Conservation (phyloP, 1,284 basidiomycete species). For the Ceratobasidium sp. region DNA sequence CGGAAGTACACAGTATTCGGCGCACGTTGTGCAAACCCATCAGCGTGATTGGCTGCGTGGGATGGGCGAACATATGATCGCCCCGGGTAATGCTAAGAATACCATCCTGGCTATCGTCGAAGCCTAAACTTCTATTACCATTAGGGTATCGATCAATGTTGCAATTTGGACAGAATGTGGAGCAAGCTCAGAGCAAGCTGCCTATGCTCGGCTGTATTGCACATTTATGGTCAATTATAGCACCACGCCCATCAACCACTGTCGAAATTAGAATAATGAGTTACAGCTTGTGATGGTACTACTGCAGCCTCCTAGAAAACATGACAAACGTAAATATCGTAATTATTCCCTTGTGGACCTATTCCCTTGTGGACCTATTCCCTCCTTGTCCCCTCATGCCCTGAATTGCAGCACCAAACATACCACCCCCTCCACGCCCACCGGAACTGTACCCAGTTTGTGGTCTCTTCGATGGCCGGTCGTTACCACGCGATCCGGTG, state of each 20-base stretch:
- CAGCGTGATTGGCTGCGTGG: conserved; percentile 5
- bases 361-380: conserved; percentile 27
- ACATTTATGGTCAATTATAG: conserved; percentile 4
- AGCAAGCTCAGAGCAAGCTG: too few relatives aligned
- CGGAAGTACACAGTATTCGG: too few relatives aligned
- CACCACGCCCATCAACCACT: not conserved
- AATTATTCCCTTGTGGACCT: not conserved
- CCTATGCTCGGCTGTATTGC: not conserved
- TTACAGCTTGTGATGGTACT: too few relatives aligned
- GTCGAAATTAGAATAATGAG: conserved; percentile 4
- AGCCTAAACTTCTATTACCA: too few relatives aligned
- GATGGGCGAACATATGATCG: not conserved
- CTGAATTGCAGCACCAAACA: conserved; percentile 40
- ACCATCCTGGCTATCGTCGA: too few relatives aligned
- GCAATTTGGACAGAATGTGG: too few relatives aligned
- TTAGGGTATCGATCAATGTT: too few relatives aligned
- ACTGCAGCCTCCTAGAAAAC: not conserved
- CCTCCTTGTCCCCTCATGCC: conserved; percentile 42
- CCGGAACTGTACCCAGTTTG: conserved; percentile 6
- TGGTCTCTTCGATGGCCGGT: conserved; percentile 35
- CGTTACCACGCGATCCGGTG: conserved; percentile 17
- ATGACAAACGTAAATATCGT: not conserved
- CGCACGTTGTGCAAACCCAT: conserved; percentile 28
- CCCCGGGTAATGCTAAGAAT: too few relatives aligned
- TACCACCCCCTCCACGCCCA: conserved; percentile 11